Evolutionary conservation across 768 basidiomycete species (phyloP).

Genomic region (Punctularia strigosozonata): DNA sequence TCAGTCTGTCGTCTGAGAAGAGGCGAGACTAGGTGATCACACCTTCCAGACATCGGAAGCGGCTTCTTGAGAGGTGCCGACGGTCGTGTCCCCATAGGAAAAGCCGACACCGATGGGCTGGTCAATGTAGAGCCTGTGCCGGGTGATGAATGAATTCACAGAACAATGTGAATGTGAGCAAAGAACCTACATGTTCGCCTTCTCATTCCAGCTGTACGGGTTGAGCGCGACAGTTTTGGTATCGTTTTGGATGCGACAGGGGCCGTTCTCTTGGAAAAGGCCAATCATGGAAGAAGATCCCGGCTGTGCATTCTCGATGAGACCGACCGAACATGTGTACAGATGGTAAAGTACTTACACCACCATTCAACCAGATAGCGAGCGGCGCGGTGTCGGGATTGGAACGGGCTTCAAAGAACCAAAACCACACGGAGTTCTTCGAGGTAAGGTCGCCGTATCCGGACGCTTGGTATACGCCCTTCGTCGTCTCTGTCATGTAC

Average conservation of each 20-base stretch:
- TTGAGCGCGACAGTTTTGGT: slow-evolving; percentile 40
- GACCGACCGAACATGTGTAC: slow-evolving; percentile 5
- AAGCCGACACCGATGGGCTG: slow-evolving; percentile 60
- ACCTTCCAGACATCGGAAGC: slow-evolving; percentile 49
- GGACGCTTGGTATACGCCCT: slow-evolving; percentile 44
- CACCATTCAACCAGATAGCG: slow-evolving; percentile 60
- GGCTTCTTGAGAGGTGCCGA: slow-evolving; percentile 46
- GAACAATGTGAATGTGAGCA: neutral
- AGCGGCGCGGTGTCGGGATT: slow-evolving; percentile 52
- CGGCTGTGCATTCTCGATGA: slow-evolving; percentile 15
- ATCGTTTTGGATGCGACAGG: slow-evolving; percentile 47
- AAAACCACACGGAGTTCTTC: slow-evolving; percentile 63
- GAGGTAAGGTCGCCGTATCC: slow-evolving; percentile 49
- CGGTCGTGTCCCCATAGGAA: slow-evolving; percentile 42
- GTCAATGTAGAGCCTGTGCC: slow-evolving; percentile 55
- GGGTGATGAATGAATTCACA: neutral
- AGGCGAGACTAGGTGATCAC: slow-evolving; percentile 16
- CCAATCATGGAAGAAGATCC: slow-evolving; percentile 40
- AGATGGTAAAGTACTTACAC: slow-evolving; percentile 11
- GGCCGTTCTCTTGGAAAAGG: slow-evolving; percentile 60
- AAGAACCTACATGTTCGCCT: slow-evolving; percentile 43
- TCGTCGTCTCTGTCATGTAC: slow-evolving; percentile 64
- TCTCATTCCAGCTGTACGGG: slow-evolving; percentile 60
- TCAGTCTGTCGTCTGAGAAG: slow-evolving; percentile 42
- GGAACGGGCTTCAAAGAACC: slow-evolving; percentile 59